A percentile compares a stretch with the other conserved stretches of the same genome.
These are phyloP conservation scores for Coemansia sp. DNA, from an alignment of 192 early-diverging fungal genomes.

Conservation along the genomic window DNA sequence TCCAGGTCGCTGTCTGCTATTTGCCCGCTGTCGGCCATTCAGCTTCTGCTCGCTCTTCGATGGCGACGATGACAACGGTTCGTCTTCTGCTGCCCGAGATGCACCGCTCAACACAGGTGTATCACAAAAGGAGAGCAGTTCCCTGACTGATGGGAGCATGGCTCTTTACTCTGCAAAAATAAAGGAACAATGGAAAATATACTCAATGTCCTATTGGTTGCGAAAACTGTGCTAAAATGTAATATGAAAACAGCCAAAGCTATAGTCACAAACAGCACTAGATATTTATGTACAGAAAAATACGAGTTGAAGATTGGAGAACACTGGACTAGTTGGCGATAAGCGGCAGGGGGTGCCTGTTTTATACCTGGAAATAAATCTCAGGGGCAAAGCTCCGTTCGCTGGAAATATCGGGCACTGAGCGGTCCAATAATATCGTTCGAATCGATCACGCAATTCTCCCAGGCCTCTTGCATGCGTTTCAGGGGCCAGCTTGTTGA, in stretches of 20 bases:
- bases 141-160: conserved; percentile 48
- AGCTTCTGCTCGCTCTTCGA: not conserved
- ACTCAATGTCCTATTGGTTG: not conserved
- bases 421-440: conserved; percentile 8
- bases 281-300: not conserved
- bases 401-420: conserved; percentile 1
- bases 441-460: conserved; percentile 28
- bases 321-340: not conserved
- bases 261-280: not conserved
- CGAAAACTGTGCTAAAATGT: not conserved
- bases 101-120: not conserved
- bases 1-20: conserved; percentile 33
- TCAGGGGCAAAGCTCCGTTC: not conserved
- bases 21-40: not conserved
- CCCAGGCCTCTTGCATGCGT: not conserved
- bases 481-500: conserved; percentile 3
- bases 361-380: not conserved
- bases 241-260: not conserved
- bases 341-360: not conserved
- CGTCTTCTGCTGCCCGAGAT: not conserved
- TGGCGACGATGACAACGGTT: not conserved
- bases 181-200: not conserved
- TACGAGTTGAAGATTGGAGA: not conserved
- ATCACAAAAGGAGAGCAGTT: conserved; percentile 46
- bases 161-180: not conserved